Evolutionary conservation across 352 stramenopile genomes (phyloP), one percentile per base, ranked within the genome.

Genomic region (Saprolegnia parasitica): DNA sequence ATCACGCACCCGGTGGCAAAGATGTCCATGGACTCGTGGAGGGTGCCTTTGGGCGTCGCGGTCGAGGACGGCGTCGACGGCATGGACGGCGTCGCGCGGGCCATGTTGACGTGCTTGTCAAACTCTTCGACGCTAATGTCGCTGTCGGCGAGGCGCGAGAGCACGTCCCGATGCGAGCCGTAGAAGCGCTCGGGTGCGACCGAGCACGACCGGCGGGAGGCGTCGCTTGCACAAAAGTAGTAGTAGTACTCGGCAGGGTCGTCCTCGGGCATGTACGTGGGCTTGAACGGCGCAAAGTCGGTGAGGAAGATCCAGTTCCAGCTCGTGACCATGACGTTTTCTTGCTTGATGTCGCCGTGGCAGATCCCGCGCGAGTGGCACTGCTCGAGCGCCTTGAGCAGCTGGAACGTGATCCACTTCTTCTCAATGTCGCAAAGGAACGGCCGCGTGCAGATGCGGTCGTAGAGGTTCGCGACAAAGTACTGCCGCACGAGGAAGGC

Each of bases 1-100:
- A 99, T 98, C 4, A 99, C 92, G 78, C 97, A 99, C 11, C 97
- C 97, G 11, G 96, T 83, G 46, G 96, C 98, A 78, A 99, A 99
- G 56, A 99, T 95, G 79, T 99, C 97, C 95, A 99, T 99, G 13
- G 92, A 95, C 50, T 91, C 80, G 1, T 86, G 71, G 45, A 94
- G 77, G 57, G 73, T 84, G 10, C 86, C 83, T 71, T 91, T 82
- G 5, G 73, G 65, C 6, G 77, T 73, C 46, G 76, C 74, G 0
- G 67, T 54, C 24, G 73, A 81, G 20, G 67, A 70, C 5, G 56
- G 67, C 32, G 55, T 72, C 62, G 74, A 75, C 0, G 40, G 72
- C 9, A 61, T 62, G 3, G 61, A 72, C 0, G 81, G 79, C 76
- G 91, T 89, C 5, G 81, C 68, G 35, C 52, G 52, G 13, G 52